Evolutionary conservation across 345 rosid species (phyloP).

Genomic region (Iberis pinnata): DNA sequence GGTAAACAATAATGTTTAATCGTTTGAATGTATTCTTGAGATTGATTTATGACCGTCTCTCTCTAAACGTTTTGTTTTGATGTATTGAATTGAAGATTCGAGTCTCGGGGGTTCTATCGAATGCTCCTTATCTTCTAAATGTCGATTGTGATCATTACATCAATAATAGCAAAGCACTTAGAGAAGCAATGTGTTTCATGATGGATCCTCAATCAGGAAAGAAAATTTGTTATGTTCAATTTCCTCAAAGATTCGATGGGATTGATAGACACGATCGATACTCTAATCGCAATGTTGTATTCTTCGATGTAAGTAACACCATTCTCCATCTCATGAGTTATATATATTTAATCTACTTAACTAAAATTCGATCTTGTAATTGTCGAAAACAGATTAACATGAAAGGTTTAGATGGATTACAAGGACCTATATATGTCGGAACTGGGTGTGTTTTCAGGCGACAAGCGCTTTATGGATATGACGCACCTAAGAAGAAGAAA

Average conservation of each 20-base stretch:
- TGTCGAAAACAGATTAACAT: conserved; percentile 62
- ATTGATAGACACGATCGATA: conserved; percentile 69
- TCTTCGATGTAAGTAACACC: conserved; percentile 56
- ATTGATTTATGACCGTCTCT: neutral
- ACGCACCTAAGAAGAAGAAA: conserved; percentile 75
- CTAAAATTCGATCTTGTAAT: conserved; percentile 10
- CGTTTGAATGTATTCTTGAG: neutral
- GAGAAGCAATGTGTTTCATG: conserved; percentile 88
- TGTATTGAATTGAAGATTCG: conserved; percentile 41
- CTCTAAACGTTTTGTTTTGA: conserved; percentile 1
- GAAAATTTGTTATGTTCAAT: conserved; percentile 72
- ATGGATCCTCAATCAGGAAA: conserved; percentile 78
- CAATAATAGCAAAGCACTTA: conserved; percentile 72
- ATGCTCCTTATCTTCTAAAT: conserved; percentile 71
- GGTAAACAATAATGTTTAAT: conserved; percentile 32
- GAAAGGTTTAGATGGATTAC: conserved; percentile 92
- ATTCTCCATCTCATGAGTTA: neutral
- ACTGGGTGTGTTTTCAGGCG: conserved; percentile 93
- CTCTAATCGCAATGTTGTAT: conserved; percentile 75
- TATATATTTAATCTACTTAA: neutral
- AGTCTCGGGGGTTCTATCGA: conserved; percentile 64
- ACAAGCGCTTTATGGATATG: conserved; percentile 76
- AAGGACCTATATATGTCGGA: conserved; percentile 92
- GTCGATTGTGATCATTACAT: conserved; percentile 86
- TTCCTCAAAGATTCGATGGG: conserved; percentile 84